Percentiles rank a stretch among this genome's conserved stretches.
Conservation (phyloP, 805 yeast genomes). For the Torulaspora quercuum region DNA sequence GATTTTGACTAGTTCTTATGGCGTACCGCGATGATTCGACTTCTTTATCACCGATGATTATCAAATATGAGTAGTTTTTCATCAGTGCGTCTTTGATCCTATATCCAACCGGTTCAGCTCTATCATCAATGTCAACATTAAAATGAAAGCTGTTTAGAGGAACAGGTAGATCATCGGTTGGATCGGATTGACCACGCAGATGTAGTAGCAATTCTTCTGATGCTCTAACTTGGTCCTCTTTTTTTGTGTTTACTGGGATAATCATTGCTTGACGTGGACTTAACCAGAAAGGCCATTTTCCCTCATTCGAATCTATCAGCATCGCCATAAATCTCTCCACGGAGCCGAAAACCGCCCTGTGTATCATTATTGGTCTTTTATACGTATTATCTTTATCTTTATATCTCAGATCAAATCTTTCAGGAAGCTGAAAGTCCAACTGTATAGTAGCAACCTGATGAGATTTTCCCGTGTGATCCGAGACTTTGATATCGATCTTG, state of each 20-base stretch:
- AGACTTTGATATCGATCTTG: slow-evolving; percentile 80
- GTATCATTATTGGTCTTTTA: slow-evolving; percentile 87
- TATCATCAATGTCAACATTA: slow-evolving; percentile 69
- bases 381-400: slow-evolving; percentile 49
- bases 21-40: slow-evolving; percentile 55
- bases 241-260: slow-evolving; percentile 71
- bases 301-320: slow-evolving; percentile 82
- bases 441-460: slow-evolving; percentile 97
- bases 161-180: slow-evolving; percentile 42
- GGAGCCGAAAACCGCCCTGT: slow-evolving; percentile 93
- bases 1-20: slow-evolving; percentile 55
- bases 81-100: slow-evolving; percentile 74
- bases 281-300: slow-evolving; percentile 98
- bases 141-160: slow-evolving; percentile 59
- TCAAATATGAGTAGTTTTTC: slow-evolving; percentile 72
- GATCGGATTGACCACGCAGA: slow-evolving; percentile 45
- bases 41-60: slow-evolving; percentile 89
- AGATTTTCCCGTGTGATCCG: slow-evolving; percentile 72
- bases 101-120: slow-evolving; percentile 74
- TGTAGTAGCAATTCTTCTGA: slow-evolving; percentile 48
- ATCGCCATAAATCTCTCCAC: slow-evolving; percentile 90
- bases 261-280: slow-evolving; percentile 87
- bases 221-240: slow-evolving; percentile 41
- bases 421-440: slow-evolving; percentile 90
- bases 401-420: slow-evolving; percentile 71